Evolutionary conservation across 495 filamentous ascomycete species (phyloP), one percentile per base, ranked within the genome.

Genomic region (Cetradonia linearis): DNA sequence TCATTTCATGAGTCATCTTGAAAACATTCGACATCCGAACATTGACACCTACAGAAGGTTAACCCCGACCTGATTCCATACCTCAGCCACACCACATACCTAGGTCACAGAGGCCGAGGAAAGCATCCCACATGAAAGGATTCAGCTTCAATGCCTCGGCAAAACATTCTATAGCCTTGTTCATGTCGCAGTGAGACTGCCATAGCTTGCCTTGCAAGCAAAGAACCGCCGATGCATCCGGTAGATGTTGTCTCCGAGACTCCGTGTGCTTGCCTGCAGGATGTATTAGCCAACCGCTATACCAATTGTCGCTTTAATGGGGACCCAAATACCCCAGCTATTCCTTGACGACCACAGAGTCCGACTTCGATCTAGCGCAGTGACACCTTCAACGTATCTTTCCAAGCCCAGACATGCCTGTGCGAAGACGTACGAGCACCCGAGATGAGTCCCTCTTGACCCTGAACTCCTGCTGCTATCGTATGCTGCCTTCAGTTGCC

Each of bases 111-210:
- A 98, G 74, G n/a, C 79, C 84, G 23, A 84, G 77, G 70, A 96
- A 96, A 0, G 94, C 94, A 76, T 98, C 93, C 93, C 94, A 97
- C 82, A 95, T 91, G 72, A 97, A 95, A 0, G 93, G 91, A 68
- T 96, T 97, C 40, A 85, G 69, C 70, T 91, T 95, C 55, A 97
- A 74, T 9, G 93, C 85, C 60, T 91, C 88, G 59, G 91, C 88
- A 70, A 90, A 97, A 68, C 81, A 87, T 53, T 87, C 79, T 13
- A 90, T 80, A 34, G 94, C 89, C 66, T 87, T 90, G 63, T 84
- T 83, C 62, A 84, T 77, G 70, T 96, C 87, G 55, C 86, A 83
- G 67, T 91, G 82, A 18, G 81, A 88, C 36, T 86, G 80, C 75
- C 87, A 95, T 36, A 98, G 76, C 74, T 95, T 95, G 4, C 89